A percentile compares a stretch with the other conserved stretches of the same genome.
Evolutionary conservation across 1,284 basidiomycete genomes (phyloP).

Genomic region (Gomphus sp.): DNA sequence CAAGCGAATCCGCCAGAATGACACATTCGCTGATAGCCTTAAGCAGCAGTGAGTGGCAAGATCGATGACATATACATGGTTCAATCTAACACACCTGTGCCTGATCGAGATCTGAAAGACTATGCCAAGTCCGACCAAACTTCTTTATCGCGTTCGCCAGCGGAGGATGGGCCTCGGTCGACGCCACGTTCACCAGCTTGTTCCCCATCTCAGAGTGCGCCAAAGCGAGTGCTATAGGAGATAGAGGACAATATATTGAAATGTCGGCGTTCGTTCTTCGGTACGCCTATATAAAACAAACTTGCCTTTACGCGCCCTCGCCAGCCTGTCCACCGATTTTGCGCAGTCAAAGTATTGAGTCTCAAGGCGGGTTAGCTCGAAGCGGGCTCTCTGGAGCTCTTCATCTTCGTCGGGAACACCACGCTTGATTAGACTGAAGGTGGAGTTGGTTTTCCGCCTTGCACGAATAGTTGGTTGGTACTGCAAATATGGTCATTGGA

Average conservation of each 20-base stretch:
- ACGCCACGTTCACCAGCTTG: slow-evolving; percentile 80
- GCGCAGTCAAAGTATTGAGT: slow-evolving; percentile 84
- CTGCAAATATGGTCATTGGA: slow-evolving; percentile 7
- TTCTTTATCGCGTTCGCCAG: slow-evolving; percentile 75
- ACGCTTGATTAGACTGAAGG: slow-evolving; percentile 61
- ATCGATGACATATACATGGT: not conserved
- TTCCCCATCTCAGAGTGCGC: slow-evolving; percentile 83
- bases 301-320: slow-evolving; percentile 70
- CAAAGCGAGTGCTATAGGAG: slow-evolving; percentile 52
- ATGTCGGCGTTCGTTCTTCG: not conserved
- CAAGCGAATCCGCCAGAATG: slow-evolving; percentile 82
- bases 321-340: slow-evolving; percentile 77
- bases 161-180: slow-evolving; percentile 76
- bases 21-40: slow-evolving; percentile 84
- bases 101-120: slow-evolving; percentile 74
- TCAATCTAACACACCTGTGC: slow-evolving; percentile 43
- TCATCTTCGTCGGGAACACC: slow-evolving; percentile 78
- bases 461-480: slow-evolving; percentile 76
- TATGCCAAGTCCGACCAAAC: slow-evolving; percentile 79
- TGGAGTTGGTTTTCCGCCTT: slow-evolving; percentile 55
- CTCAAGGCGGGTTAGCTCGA: slow-evolving; percentile 85
- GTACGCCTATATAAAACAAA: not conserved
- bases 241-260: not conserved
- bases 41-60: not conserved
- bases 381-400: slow-evolving; percentile 78